Conservation (phyloP, 305 asterid species). For the Fraxinus greggii region DNA sequence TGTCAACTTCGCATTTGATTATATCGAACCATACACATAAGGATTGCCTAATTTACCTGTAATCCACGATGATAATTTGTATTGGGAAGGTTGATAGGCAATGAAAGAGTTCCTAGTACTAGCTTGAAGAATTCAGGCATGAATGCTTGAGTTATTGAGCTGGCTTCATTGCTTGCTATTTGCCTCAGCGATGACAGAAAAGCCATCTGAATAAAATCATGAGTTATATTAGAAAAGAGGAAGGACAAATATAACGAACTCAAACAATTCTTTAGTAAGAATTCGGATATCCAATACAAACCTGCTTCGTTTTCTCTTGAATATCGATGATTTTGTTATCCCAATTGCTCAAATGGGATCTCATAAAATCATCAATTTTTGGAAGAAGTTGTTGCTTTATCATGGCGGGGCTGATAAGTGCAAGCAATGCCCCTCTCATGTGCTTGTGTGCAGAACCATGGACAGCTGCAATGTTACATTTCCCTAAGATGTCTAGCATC, state of each 20-base stretch:
- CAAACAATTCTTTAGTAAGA: constrained; percentile 21
- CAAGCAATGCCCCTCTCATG: constrained; percentile 92
- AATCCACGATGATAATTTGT: constrained; percentile 79
- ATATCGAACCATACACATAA: not conserved
- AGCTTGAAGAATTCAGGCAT: constrained; percentile 91
- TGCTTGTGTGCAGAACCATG: constrained; percentile 89
- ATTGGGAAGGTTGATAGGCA: constrained; percentile 83
- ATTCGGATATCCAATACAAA: constrained; percentile 28
- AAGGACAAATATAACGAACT: constrained; percentile 3
- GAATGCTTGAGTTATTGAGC: constrained; percentile 59
- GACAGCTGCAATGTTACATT: constrained; percentile 91
- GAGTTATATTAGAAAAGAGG: constrained; percentile 33
- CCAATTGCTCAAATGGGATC: constrained; percentile 80
- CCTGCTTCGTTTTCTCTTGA: constrained; percentile 96
- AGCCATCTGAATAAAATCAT: constrained; percentile 66
- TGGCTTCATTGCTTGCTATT: constrained; percentile 78
- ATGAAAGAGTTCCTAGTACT: constrained; percentile 85
- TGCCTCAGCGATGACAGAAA: constrained; percentile 79
- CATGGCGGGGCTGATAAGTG: constrained; percentile 82
- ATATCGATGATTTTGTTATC: constrained; percentile 64
- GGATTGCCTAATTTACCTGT: constrained; percentile 52
- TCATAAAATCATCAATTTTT: constrained; percentile 82
- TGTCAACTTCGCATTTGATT: not conserved
- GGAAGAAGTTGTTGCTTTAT: constrained; percentile 75
- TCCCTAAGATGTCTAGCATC: constrained; percentile 89